Base-by-base conservation (phyloP, 352 stramenopile genomes). In the Globisporangium radiosum region DNA sequence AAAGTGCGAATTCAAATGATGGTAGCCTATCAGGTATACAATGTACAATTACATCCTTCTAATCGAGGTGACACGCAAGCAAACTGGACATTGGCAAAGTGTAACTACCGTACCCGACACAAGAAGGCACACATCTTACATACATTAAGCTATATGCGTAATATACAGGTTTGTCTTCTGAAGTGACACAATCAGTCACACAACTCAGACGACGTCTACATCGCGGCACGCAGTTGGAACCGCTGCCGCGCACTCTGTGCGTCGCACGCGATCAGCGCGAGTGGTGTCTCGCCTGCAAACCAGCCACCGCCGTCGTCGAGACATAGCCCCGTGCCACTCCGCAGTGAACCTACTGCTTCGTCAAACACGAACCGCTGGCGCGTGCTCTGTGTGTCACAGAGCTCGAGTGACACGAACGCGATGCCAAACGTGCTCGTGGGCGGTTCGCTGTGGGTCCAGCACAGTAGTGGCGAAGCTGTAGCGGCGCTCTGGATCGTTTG, bases 241-340 rank as follows among this genome's bases (percentile, higher is more conserved):
- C 47, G 54, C 58, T 64, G 58, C 43, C 56, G 47, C 36, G 42
- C 11, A 10, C 59, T 58, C n/a, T 51, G 39, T 7, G 8, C 17
- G 5, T 49, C 59, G 43, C 59, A 64, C 19, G 11, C 8, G 7
- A 43, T 9, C 51, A 64, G 53, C 44, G 37, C 1, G 33, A 64
- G 52, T 19, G 37, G n/a, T 6, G 52, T 59, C 52, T 64, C 59
- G 4, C 4, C 11, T 1, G 52, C 52, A 14, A 64, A 51, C 59
- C 44, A 57, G 37, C 59, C 59, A 5, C 52, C 59, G 11, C 59
- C 59, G 45, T 49, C 59, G 15, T 64, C 59, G 17, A 59, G 17
- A n/a, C 59, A 64, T 19, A 62, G 56, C 1, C 42, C 43, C 4
- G 5, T 5, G 39, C 57, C 49, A 10, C 42, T 48, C 49, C 38